Base-by-base conservation (phyloP, 2,329 filamentous ascomycete species). In the Phyllosticta citriasiana region DNA sequence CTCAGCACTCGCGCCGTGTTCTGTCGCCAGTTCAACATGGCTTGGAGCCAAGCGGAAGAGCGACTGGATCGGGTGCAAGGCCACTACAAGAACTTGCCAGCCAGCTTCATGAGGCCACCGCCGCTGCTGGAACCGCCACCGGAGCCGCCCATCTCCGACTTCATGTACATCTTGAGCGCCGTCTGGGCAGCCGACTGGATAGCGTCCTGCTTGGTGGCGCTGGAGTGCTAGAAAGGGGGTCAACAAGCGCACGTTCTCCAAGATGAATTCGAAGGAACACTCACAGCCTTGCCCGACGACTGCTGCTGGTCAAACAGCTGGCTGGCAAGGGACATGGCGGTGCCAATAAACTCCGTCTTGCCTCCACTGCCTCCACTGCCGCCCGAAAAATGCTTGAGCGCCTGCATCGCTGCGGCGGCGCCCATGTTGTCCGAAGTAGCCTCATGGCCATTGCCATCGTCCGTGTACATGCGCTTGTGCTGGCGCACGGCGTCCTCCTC, bases 121-220 rank as follows among this genome's bases (percentile, higher is more conserved):
- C 75, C 74, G 24, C 70, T 68, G 12, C 67, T 64, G 27, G 25
- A 74, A n/a, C 76, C 73, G 40, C 79, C 77, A 65, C 80, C 74
- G 22, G 81, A 82, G 12, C 69, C 68, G 33, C 76, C 75, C 70
- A 74, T 74, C 72, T 91, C 82, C 67, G 82, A 85, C 83, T 96
- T 92, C 79, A 95, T 77, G 74, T 92, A 96, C 84, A 96, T 88
- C 82, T 96, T 91, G 68, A 96, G 74, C 2, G 91, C 92, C 82
- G 89, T 88, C 80, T 96, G 87, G 1, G 86, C 91, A 2, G 92
- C 92, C 73, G 86, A 80, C 71, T 88, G 85, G 55, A 97, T 79
- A 57, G 85, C 90, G 55, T 85, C 86, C 75, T 96, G 85, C 82
- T 96, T 96, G 75, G 84, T 88, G 4, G 87, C 83, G 26, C 81